A percentile compares a stretch with the other conserved stretches of the same genome.
These are phyloP conservation scores for Stylosanthes scabra DNA, from an alignment of 331 rosid species.

Conservation along the genomic window DNA sequence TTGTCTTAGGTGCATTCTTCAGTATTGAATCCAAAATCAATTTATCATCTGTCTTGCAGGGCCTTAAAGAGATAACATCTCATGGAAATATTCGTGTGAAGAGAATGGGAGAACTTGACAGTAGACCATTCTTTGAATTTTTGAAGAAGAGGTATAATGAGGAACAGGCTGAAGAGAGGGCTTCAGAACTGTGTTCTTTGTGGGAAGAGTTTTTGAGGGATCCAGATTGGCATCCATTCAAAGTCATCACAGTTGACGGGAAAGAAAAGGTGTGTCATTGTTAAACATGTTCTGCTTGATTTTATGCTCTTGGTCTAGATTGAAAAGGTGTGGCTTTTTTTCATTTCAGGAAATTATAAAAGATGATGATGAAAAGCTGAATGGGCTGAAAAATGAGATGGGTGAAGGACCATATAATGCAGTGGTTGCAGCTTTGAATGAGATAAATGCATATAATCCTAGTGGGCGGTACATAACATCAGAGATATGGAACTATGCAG, in stretches of 20 bases:
- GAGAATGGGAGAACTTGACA: slow-evolving; percentile 96
- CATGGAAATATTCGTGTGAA: slow-evolving; percentile 65
- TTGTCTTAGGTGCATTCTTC: slow-evolving; percentile 3
- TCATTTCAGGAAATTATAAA: slow-evolving; percentile 66
- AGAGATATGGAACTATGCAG: slow-evolving; percentile 80
- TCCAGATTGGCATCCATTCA: slow-evolving; percentile 98
- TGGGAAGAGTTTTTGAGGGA: slow-evolving; percentile 95
- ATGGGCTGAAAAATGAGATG: slow-evolving; percentile 57
- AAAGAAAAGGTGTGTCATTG: slow-evolving; percentile 56
- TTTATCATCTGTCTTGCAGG: slow-evolving; percentile 52
- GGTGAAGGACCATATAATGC: slow-evolving; percentile 71
- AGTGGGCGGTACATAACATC: slow-evolving; percentile 89
- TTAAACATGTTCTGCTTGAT: slow-evolving; percentile 30
- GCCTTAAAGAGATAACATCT: slow-evolving; percentile 59
- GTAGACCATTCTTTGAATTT: slow-evolving; percentile 76
- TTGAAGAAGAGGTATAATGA: slow-evolving; percentile 74
- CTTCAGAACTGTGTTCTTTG: slow-evolving; percentile 82
- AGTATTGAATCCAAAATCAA: slow-evolving; percentile 12
- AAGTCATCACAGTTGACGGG: slow-evolving; percentile 53
- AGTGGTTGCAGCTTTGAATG: slow-evolving; percentile 71
- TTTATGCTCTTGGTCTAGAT: slow-evolving; percentile 27
- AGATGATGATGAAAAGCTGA: slow-evolving; percentile 75
- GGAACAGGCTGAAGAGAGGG: slow-evolving; percentile 82
- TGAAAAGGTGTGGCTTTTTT: neutral
- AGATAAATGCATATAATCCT: slow-evolving; percentile 91